These are phyloP conservation scores for Cryptococcus hybrid DNA, from an alignment of 1,284 basidiomycete genomes.

Conservation along the genomic window DNA sequence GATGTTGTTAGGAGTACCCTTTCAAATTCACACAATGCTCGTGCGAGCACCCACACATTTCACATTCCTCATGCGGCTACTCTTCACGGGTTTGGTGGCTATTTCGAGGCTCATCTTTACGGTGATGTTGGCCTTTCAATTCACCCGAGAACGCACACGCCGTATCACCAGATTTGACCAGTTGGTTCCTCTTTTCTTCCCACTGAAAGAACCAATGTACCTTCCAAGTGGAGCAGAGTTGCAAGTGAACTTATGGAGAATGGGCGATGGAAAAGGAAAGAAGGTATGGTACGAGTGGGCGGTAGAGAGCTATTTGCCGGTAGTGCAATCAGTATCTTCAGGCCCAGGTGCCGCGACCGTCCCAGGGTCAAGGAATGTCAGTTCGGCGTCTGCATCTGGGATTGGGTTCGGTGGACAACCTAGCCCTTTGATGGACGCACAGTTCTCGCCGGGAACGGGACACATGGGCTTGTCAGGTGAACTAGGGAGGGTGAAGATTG, in stretches of 20 bases:
- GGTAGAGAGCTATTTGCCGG: constrained; percentile 81
- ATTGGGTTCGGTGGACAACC: constrained; percentile 10
- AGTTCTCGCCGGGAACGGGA: constrained; percentile 27
- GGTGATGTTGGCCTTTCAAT: constrained; percentile 86
- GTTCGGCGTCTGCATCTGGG: constrained; percentile 14
- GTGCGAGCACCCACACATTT: constrained; percentile 77
- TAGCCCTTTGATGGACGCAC: constrained; percentile 55
- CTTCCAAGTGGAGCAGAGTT: constrained; percentile 90
- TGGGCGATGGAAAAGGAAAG: constrained; percentile 69
- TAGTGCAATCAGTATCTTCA: constrained; percentile 19
- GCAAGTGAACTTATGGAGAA: constrained; percentile 90
- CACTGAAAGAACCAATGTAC: constrained; percentile 90
- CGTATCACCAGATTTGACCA: constrained; percentile 91
- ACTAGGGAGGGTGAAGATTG: constrained; percentile 70
- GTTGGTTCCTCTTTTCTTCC: constrained; percentile 98
- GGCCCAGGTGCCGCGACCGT: background rate
- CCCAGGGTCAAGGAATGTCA: background rate
- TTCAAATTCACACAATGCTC: constrained; percentile 86
- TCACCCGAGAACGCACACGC: constrained; percentile 78
- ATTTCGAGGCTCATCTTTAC: constrained; percentile 95
- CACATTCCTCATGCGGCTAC: constrained; percentile 91
- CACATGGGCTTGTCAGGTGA: constrained; percentile 12
- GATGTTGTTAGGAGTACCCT: constrained; percentile 64
- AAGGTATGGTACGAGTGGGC: constrained; percentile 99
- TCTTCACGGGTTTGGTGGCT: constrained; percentile 96